Base-by-base conservation (phyloP, 2,329 filamentous ascomycete species). In the Trichoderma polysporum region DNA sequence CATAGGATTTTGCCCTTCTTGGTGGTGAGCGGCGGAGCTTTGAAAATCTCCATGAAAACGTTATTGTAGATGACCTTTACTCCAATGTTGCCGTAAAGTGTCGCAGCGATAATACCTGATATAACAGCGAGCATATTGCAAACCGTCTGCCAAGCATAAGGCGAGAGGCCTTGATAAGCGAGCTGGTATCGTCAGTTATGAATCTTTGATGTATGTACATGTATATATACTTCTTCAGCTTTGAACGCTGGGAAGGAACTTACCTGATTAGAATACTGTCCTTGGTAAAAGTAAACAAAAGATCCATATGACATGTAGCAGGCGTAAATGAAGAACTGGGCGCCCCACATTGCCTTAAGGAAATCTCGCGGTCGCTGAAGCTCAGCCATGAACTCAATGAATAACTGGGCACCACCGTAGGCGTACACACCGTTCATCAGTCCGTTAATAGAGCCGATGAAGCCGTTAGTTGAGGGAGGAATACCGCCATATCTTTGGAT, bases 351-450 rank as follows among this genome's bases (percentile, higher is more conserved):
- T 5, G 76, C 79, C 71, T 81, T 82, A 71, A 79, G 74, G 66
- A 82, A 82, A 68, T 82, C 80, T 69, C 74, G 74, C 4, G 80
- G 80, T 29, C 79, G 78, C 33, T 77, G 77, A 80, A 82, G 82
- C 75, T 83, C 81, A 41, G 85, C 81, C 76, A 88, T 80, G 70
- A 88, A 84, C 62, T 86, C 84, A 33, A 82, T 80, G 72, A 88
- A 88, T 8, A 88, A 76, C 73, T 85, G 82, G 2, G 84, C 83
- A 3, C 86, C 86, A n/a, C 85, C 85, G 69, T 88, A 88, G 0
- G 85, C 82, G 61, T 84, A 85, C 5, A 88, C 85, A 10, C 80
- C 83, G 10, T 69, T 68, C 59, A 72, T 53, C 22, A 70, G 56
- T 35, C 72, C 71, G 47, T 71, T 73, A 56, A 73, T 57, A 2